Evolutionary conservation across 1,139 yeast species (phyloP), one percentile per base, ranked within the genome.

Genomic region (Saccharomyces hybrid): DNA sequence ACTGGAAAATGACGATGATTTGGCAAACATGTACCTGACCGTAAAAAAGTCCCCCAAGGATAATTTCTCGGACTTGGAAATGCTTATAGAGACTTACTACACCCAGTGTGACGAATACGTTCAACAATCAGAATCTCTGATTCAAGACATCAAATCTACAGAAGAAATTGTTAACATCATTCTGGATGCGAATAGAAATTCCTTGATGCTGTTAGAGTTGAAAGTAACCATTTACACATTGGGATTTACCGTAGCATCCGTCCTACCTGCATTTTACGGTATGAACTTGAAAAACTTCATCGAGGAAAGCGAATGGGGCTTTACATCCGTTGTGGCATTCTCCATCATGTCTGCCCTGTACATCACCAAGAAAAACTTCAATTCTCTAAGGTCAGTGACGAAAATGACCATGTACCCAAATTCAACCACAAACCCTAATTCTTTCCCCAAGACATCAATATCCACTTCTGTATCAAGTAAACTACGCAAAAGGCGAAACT

Each of bases 31-130:
- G 85, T 89, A 88, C 66, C 73, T 93, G 51, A 82, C 88, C 0
- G 60, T 54, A 8, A 54, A 56, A 44, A 61, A 61, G 7, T 71
- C 69, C 21, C 64, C 59, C 4, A 61, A 64, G n/a, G 69, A 71
- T 12, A 83, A 82, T 66, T 82, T 82, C 56, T 84, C 83, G 9
- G 97, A 91, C 61, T 78, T 90, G 34, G 98, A 91, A 69, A 83
- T 93, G 87, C 78, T 95, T 55, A 72, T 95, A 46, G 99, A 95
- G 67, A 83, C 97, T 0, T 95, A 95, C 72, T 90, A 89, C 72
- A 88, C 89, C 58, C 98, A 93, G 64, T 88, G 96, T 69, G 99
- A 95, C 66, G 99, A 95, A 71, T 87, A 89, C 65, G 99, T 93
- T 2, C 99, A 93, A 69, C 90, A 89, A 56, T 86, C 96, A 0